Percentiles rank a stretch among this genome's conserved stretches.
Conservation (phyloP, 2,329 filamentous ascomycete genomes). For the Coniochaeta ligniaria region DNA sequence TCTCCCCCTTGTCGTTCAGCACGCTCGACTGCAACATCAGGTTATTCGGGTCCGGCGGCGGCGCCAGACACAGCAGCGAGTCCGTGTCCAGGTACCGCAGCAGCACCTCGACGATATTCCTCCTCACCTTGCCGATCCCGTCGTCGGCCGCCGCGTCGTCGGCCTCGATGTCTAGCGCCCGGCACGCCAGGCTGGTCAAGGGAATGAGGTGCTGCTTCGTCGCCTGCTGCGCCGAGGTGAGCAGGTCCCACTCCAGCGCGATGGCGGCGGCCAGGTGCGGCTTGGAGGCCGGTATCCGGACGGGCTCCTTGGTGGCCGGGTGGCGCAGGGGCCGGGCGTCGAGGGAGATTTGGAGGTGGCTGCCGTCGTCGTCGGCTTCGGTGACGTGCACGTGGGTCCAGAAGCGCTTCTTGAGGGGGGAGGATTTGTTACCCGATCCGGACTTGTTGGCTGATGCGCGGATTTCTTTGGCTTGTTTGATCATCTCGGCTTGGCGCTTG, state of each 20-base stretch:
- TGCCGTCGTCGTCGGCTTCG: conserved; percentile 43
- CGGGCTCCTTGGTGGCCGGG: conserved; percentile 60
- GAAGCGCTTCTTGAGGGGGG: conserved; percentile 61
- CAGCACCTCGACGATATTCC: conserved; percentile 58
- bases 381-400: conserved; percentile 78
- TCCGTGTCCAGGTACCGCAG: conserved; percentile 90
- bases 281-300: conserved; percentile 69
- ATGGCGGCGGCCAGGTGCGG: conserved; percentile 76
- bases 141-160: conserved; percentile 47
- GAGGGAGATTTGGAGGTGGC: conserved; percentile 57
- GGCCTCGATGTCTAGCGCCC: conserved; percentile 71
- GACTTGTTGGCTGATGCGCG: conserved; percentile 20
- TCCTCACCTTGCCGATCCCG: conserved; percentile 45
- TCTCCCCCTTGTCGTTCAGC: conserved; percentile 41
- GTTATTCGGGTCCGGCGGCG: conserved; percentile 42
- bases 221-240: conserved; percentile 76
- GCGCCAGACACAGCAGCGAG: conserved; percentile 83
- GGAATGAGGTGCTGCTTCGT: conserved; percentile 84
- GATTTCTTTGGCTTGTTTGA: conserved; percentile 41
- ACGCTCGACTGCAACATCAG: conserved; percentile 6
- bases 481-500: conserved; percentile 45
- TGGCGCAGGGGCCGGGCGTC: conserved; percentile 76
- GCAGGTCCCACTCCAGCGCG: conserved; percentile 86
- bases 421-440: conserved; percentile 20
- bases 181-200: conserved; percentile 75